Percentiles rank a stretch among this genome's conserved stretches.
phyloP scores from a whole-genome alignment of 176 grass and related monocot genomes.

The Zoysia japonica region DNA sequence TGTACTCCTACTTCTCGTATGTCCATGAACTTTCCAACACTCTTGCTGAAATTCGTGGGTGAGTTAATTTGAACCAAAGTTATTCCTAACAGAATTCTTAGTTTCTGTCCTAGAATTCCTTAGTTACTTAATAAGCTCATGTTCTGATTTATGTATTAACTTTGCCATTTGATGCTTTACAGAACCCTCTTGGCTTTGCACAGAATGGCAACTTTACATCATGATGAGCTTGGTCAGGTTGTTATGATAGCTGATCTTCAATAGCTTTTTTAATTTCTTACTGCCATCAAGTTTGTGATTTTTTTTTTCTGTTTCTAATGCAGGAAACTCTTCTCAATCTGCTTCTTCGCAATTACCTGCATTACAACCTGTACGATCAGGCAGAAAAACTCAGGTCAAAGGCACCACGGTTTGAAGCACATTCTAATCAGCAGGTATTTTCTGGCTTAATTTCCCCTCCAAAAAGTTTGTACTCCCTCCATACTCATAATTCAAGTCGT shows the following conservation, averaged over 20 bases:
- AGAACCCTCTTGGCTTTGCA: constrained; percentile 71
- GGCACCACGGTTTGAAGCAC: constrained; percentile 88
- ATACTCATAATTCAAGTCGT: no score
- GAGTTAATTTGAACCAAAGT: constrained; percentile 41
- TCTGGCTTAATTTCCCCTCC: constrained; percentile 31
- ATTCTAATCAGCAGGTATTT: constrained; percentile 85
- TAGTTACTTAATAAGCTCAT: not conserved
- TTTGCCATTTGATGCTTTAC: constrained; percentile 26
- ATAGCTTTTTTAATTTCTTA: not conserved
- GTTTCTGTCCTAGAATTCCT: not conserved
- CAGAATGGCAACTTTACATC: constrained; percentile 79
- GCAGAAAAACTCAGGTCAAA: constrained; percentile 94
- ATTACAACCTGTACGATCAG: constrained; percentile 93
- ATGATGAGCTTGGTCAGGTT: constrained; percentile 89
- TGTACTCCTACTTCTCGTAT: constrained; percentile 80
- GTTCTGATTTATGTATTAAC: constrained; percentile 24
- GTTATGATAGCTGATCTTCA: constrained; percentile 28
- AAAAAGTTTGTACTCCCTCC: not conserved
- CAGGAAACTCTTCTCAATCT: constrained; percentile 90
- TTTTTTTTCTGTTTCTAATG: not conserved
- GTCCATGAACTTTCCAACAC: constrained; percentile 73
- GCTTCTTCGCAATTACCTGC: constrained; percentile 94
- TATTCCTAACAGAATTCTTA: not conserved
- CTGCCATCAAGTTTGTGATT: constrained; percentile 1
- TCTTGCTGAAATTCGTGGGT: constrained; percentile 88